phyloP scores from a whole-genome alignment of 31 red algal species.

The Porphyra umbilicalis region DNA sequence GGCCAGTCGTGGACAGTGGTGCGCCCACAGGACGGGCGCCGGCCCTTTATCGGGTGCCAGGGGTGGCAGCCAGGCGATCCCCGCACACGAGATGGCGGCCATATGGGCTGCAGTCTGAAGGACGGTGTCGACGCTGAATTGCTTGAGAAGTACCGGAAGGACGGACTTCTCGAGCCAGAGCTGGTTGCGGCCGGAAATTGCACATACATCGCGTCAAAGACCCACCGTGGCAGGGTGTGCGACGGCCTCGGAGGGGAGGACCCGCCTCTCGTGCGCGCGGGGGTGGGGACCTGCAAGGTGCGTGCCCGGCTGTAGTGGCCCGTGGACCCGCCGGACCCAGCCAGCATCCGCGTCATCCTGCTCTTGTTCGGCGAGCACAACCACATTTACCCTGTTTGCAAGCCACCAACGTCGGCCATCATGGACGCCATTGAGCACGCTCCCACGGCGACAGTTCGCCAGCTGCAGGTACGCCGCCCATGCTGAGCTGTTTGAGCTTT shows the following conservation, averaged over 20 bases:
- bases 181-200: neutral
- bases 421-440: neutral
- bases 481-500: neutral
- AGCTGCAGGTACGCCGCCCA: neutral
- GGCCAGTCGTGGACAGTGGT: neutral
- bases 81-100: neutral
- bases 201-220: neutral
- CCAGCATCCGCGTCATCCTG: neutral
- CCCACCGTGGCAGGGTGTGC: neutral
- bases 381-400: neutral
- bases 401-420: neutral
- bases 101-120: neutral
- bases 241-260: neutral
- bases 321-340: neutral
- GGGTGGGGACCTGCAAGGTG: neutral
- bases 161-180: neutral
- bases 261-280: neutral
- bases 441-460: neutral
- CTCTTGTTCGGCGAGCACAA: neutral
- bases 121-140: neutral
- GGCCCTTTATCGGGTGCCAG: neutral
- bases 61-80: neutral
- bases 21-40: neutral
- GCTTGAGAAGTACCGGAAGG: neutral
- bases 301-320: neutral